These are phyloP conservation scores for Metschnikowia shivogae DNA, from an alignment of 805 yeast genomes.

Conservation along the genomic window DNA sequence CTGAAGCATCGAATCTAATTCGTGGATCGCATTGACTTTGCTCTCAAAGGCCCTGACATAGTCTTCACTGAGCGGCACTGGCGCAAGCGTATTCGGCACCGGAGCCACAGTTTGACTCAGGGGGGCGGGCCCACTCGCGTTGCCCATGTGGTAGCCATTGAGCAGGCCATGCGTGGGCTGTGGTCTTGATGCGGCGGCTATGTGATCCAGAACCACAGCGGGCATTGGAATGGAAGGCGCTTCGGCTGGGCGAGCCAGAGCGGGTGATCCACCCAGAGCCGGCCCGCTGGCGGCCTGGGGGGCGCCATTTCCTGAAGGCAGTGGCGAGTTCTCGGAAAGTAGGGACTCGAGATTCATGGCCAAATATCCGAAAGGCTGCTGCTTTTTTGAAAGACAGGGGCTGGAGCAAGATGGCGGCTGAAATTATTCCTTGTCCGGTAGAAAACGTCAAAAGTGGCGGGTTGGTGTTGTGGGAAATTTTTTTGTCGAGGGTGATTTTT, in stretches of 20 bases:
- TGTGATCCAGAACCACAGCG: not conserved
- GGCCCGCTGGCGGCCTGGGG: not conserved
- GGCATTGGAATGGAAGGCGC: not conserved
- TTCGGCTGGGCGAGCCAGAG: not conserved
- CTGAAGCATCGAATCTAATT: slow-evolving; percentile 14
- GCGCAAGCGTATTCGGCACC: no score
- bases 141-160: not conserved
- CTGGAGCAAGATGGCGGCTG: not conserved
- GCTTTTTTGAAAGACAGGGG: not conserved
- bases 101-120: no score
- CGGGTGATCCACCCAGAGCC: not conserved
- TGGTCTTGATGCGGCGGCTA: not conserved
- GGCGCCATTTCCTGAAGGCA: slow-evolving; percentile 4
- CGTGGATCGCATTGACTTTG: slow-evolving; percentile 11
- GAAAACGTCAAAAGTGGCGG: slow-evolving; percentile 1
- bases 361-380: slow-evolving; percentile 1
- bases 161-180: not conserved
- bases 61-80: slow-evolving; percentile 3
- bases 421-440: not conserved
- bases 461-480: slow-evolving; percentile 10
- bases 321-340: slow-evolving; percentile 16
- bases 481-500: slow-evolving; percentile 15
- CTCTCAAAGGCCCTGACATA: slow-evolving; percentile 14
- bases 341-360: slow-evolving; percentile 20
- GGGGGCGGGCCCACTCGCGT: no score